These are phyloP conservation scores for Heterobasidion annosum DNA, from an alignment of 1,284 basidiomycete species.

Conservation along the genomic window DNA sequence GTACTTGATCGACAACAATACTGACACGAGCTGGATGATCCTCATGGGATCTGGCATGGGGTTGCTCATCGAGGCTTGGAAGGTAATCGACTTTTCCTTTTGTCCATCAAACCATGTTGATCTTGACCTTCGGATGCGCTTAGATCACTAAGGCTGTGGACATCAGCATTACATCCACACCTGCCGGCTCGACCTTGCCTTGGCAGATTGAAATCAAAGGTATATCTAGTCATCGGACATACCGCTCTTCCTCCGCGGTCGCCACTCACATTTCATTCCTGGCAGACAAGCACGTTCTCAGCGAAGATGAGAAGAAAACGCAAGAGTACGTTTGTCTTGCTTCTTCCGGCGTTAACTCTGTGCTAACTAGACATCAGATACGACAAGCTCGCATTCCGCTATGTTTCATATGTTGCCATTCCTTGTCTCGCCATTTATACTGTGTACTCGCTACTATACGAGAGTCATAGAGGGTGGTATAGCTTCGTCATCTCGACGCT, in stretches of 20 bases:
- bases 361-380: constrained; percentile 37
- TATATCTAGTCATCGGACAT: constrained; percentile 14
- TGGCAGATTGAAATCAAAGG: constrained; percentile 79
- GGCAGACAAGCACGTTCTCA: constrained; percentile 85
- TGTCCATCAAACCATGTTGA: neutral
- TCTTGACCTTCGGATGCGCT: neutral
- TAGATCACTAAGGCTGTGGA: constrained; percentile 85
- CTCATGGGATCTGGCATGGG: constrained; percentile 84
- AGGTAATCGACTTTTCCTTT: constrained; percentile 39
- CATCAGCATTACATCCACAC: constrained; percentile 55
- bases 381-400: constrained; percentile 83
- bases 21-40: constrained; percentile 96
- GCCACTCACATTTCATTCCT: too few species aligned
- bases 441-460: constrained; percentile 83
- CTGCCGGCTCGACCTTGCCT: constrained; percentile 61
- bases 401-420: constrained; percentile 81
- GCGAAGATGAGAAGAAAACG: constrained; percentile 95
- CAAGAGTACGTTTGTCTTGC: constrained; percentile 63
- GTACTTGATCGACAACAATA: constrained; percentile 92
- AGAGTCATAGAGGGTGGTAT: constrained; percentile 91
- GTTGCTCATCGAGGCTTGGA: constrained; percentile 92
- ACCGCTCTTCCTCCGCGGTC: too few species aligned
- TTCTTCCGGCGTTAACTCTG: constrained; percentile 11
- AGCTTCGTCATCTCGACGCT: constrained; percentile 87
- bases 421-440: constrained; percentile 84